phyloP scores from a whole-genome alignment of 2,329 filamentous ascomycete species.

The Ilyonectria destructans region DNA sequence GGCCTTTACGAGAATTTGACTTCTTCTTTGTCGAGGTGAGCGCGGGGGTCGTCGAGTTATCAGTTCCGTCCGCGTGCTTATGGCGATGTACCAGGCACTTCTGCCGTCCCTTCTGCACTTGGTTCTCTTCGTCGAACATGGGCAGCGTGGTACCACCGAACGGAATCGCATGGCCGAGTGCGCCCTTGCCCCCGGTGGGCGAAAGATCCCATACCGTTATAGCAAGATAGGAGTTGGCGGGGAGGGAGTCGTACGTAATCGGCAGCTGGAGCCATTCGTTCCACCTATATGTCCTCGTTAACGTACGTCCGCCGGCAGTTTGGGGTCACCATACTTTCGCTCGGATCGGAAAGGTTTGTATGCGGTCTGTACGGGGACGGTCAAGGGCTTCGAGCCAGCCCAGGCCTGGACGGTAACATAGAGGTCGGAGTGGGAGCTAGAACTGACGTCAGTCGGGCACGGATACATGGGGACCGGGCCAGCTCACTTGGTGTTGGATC shows the following conservation, averaged over 20 bases:
- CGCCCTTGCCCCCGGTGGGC: constrained; percentile 79
- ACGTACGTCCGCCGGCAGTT: constrained; percentile 1
- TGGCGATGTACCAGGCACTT: constrained; percentile 91
- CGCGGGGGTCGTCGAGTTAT: constrained; percentile 82
- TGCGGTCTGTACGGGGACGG: constrained; percentile 91
- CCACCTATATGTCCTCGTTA: constrained; percentile 71
- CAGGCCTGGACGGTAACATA: constrained; percentile 95
- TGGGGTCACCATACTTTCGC: constrained; percentile 65
- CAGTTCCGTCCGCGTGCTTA: constrained; percentile 87
- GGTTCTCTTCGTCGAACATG: constrained; percentile 94
- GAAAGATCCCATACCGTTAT: constrained; percentile 97
- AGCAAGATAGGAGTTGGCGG: constrained; percentile 86
- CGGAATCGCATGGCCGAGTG: constrained; percentile 84
- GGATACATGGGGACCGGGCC: neutral
- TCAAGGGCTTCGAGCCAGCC: constrained; percentile 95
- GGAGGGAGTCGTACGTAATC: constrained; percentile 86
- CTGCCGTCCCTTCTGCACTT: constrained; percentile 91
- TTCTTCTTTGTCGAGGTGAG: constrained; percentile 73
- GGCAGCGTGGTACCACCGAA: constrained; percentile 95
- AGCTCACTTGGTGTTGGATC: constrained; percentile 83
- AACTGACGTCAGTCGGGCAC: constrained; percentile 43
- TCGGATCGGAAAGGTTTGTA: constrained; percentile 91
- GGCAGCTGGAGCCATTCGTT: constrained; percentile 97
- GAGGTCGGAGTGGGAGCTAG: constrained; percentile 86
- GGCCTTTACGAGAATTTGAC: constrained; percentile 66